phyloP scores from a whole-genome alignment of 768 basidiomycete genomes.

The Cyclocybe cylindracea region DNA sequence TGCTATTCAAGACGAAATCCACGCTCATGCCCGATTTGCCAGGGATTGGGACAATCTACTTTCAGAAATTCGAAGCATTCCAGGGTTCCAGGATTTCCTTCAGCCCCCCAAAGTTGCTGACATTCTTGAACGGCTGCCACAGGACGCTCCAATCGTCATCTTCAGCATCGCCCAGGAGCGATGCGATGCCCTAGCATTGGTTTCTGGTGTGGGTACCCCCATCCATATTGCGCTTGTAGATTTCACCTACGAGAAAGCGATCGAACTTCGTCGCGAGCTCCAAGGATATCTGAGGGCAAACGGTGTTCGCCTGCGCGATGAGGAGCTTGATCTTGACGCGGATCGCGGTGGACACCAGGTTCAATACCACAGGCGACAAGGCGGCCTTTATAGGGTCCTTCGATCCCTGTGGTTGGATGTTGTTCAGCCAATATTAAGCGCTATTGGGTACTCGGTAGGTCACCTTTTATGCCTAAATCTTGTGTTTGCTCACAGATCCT shows the following conservation, averaged over 20 bases:
- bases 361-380: background rate
- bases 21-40: conserved; percentile 5
- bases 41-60: conserved; percentile 15
- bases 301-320: conserved; percentile 10
- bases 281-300: background rate
- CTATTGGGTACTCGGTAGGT: background rate
- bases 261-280: background rate
- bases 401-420: conserved; percentile 2
- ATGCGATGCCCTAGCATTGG: conserved; percentile 11
- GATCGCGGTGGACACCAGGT: background rate
- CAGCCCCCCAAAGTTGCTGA: conserved; percentile 4
- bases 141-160: conserved; percentile 7
- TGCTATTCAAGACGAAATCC: conserved; percentile 2
- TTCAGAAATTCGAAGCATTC: conserved; percentile 3
- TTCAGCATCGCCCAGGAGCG: conserved; percentile 6
- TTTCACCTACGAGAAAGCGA: conserved; percentile 11
- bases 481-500: background rate
- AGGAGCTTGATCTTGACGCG: background rate
- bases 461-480: background rate
- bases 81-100: conserved; percentile 16
- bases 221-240: conserved; percentile 8
- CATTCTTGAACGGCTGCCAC: conserved; percentile 2
- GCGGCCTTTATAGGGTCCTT: conserved; percentile 1
- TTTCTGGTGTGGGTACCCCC: background rate
- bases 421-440: background rate